Percentiles rank a stretch among this genome's conserved stretches.
Conservation (phyloP, 2,329 filamentous ascomycete genomes). For the Phialophora expanda region DNA sequence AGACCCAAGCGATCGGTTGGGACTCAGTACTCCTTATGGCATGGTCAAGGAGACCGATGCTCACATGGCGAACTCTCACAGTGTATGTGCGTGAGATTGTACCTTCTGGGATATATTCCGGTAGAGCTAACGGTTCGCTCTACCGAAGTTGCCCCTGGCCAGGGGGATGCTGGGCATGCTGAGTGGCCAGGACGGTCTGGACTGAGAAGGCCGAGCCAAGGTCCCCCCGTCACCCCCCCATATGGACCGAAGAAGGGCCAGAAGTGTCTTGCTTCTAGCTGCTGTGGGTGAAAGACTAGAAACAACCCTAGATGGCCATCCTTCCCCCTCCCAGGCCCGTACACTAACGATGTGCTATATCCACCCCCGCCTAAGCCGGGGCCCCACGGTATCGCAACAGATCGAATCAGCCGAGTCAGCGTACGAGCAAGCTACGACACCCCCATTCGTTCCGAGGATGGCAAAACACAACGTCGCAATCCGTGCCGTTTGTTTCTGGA, state of each 20-base stretch:
- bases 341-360: background rate
- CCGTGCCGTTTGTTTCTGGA: background rate
- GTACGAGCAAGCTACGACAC: background rate
- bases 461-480: constrained; percentile 2
- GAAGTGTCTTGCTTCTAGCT: background rate
- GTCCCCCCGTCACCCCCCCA: background rate
- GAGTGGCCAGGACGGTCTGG: background rate
- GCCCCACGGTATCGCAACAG: background rate
- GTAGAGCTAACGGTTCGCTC: constrained; percentile 4
- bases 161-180: background rate
- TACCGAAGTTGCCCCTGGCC: constrained; percentile 17
- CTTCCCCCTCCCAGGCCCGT: background rate
- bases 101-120: constrained; percentile 5
- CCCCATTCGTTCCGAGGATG: background rate
- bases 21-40: background rate
- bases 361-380: background rate
- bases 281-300: background rate
- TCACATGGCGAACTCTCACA: background rate
- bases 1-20: background rate
- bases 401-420: background rate
- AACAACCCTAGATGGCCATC: too few relatives aligned
- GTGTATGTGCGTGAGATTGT: background rate
- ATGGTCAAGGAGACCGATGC: background rate
- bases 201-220: background rate
- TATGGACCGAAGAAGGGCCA: background rate